phyloP scores from a whole-genome alignment of 164 flowering plant genomes.

The Annona cherimola region DNA sequence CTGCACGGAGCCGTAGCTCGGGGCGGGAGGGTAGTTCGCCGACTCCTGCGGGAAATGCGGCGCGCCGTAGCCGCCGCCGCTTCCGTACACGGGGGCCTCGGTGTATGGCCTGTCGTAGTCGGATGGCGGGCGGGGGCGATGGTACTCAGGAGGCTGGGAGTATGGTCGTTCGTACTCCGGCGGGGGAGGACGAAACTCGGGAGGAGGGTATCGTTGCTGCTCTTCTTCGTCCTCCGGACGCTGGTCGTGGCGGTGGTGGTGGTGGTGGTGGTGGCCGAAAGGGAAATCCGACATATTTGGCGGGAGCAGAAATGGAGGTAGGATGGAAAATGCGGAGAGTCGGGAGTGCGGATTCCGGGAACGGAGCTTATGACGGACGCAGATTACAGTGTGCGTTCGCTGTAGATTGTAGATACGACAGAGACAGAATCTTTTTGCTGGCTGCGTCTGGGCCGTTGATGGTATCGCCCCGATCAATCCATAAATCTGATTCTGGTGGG shows the following conservation, averaged over 20 bases:
- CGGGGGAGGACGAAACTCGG: background rate
- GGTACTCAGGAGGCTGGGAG: background rate
- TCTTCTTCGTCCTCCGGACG: slow-evolving; percentile 6
- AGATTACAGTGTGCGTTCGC: background rate
- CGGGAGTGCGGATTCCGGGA: background rate
- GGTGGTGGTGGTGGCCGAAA: slow-evolving; percentile 15
- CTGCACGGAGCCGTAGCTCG: slow-evolving; percentile 9
- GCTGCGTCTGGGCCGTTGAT: no score
- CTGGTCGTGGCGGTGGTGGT: background rate
- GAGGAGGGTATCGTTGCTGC: background rate
- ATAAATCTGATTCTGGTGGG: no score
- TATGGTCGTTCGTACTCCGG: background rate
- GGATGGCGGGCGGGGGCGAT: background rate
- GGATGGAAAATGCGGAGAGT: background rate
- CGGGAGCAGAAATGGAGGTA: background rate
- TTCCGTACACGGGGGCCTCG: background rate
- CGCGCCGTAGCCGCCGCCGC: background rate
- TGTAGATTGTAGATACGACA: no score
- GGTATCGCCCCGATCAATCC: no score
- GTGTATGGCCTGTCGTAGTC: background rate
- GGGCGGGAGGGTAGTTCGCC: background rate
- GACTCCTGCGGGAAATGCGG: background rate
- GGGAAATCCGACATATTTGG: slow-evolving; percentile 12
- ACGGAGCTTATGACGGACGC: background rate
- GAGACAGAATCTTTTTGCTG: no score